Evolutionary conservation across 345 rosid genomes (phyloP).

Genomic region (Mallotus nudiflorus): DNA sequence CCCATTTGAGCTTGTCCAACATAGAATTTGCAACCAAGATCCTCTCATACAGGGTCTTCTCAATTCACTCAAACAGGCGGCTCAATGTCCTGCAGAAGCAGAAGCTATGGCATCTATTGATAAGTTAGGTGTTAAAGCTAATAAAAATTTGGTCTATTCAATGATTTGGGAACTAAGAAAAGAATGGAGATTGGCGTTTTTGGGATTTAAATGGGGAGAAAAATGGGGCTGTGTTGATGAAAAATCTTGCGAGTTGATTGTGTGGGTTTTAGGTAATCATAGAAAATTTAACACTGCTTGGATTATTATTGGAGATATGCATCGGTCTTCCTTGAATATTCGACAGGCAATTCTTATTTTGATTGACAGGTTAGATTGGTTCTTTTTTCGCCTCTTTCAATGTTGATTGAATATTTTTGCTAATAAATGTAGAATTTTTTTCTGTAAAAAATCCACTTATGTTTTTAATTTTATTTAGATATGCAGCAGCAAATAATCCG

Average conservation of each 20-base stretch:
- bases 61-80: slow-evolving; percentile 45
- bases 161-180: slow-evolving; percentile 59
- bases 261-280: slow-evolving; percentile 68
- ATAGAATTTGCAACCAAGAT: slow-evolving; percentile 10
- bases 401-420: neutral
- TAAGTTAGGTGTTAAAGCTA: slow-evolving; percentile 43
- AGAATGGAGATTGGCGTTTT: slow-evolving; percentile 70
- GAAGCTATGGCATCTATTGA: slow-evolving; percentile 57
- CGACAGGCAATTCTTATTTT: slow-evolving; percentile 70
- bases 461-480: slow-evolving; percentile 38
- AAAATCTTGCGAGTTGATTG: slow-evolving; percentile 51
- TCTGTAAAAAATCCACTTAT: too few relatives aligned
- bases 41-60: slow-evolving; percentile 30
- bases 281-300: slow-evolving; percentile 75
- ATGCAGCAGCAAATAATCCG: slow-evolving; percentile 74
- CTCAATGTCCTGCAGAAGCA: slow-evolving; percentile 45
- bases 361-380: slow-evolving; percentile 66
- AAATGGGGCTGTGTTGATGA: slow-evolving; percentile 50
- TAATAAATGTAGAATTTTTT: too few relatives aligned
- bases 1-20: slow-evolving; percentile 27
- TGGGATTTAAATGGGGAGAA: slow-evolving; percentile 80
- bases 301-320: slow-evolving; percentile 75
- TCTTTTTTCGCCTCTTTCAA: slow-evolving; percentile 1
- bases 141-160: slow-evolving; percentile 44
- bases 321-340: slow-evolving; percentile 45